Base-by-base conservation (phyloP, 495 filamentous ascomycete genomes). In the Neurospora terricola region DNA sequence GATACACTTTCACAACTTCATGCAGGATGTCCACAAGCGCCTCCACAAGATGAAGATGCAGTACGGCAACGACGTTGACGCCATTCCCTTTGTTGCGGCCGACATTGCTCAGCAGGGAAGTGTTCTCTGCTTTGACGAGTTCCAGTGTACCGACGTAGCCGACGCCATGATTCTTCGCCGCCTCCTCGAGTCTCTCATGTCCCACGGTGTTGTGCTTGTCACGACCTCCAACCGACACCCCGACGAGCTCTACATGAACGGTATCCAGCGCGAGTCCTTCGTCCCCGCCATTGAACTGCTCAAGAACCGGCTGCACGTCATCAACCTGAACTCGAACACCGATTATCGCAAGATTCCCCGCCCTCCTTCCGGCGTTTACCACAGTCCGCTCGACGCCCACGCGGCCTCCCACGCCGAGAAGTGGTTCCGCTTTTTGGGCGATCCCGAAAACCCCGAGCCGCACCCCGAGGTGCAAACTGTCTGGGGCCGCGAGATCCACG, bases 1-100 rank as follows among this genome's bases (percentile, higher is more conserved):
- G 18, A 97, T 98, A 76, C 96, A 99, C 84, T 99, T 99, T 83
- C 94, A 98, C 84, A 97, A 96, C 81, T 99, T 98, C 86, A 99
- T 99, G 95, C 96, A 99, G 82, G 93, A 97, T 82, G 93, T 98
- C 73, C 96, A 99, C 87, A 93, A 91, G 80, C 88, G 94, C 42
- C 84, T 98, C 78, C 96, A 99, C 82, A 87, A 88, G 76, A 90
- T 97, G 79, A 97, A 97, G 86, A 91, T 94, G 86, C 81, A 89
- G 76, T 88, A 96, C 80, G 96, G 96, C 7, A 93, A 90, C 77
- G 94, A 99, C 80, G 87, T 98, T 45, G 96, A 99, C 82, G 94
- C 90, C 43, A 86, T 99, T 59, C 94, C 94, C 12, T 95, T 97
- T 80, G 91, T 99, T 40, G 94, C 94, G 5, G 96, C 96, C 16